Evolutionary conservation across 257 asterid genomes (phyloP).

Genomic region (Perilla frutescens): DNA sequence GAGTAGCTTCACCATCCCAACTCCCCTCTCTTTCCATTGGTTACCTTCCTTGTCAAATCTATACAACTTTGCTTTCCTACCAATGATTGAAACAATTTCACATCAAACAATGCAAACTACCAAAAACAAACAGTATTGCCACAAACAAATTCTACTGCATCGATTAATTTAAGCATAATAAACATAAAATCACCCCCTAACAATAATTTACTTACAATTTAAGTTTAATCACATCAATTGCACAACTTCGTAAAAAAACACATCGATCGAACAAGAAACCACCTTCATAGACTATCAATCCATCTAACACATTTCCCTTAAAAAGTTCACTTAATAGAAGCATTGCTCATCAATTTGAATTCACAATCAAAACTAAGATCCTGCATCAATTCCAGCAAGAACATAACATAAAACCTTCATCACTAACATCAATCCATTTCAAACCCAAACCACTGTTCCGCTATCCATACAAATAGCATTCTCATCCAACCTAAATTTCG

Average conservation of each 20-base stretch:
- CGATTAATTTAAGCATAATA: neutral
- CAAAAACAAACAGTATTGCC: neutral
- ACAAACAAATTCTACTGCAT: conserved; percentile 12
- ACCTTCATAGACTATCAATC: neutral
- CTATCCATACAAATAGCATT: neutral
- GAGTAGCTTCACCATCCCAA: conserved; percentile 80
- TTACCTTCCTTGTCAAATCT: conserved; percentile 88
- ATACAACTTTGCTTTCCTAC: conserved; percentile 85
- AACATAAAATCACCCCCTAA: neutral
- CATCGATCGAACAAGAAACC: neutral
- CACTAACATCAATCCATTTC: neutral
- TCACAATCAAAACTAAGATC: neutral
- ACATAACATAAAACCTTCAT: no score
- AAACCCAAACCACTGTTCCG: conserved; percentile 12
- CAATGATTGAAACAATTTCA: conserved; percentile 1
- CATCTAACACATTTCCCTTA: neutral
- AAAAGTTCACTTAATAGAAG: neutral
- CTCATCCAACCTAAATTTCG: neutral
- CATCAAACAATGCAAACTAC: conserved; percentile 13
- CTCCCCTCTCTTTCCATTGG: conserved; percentile 98
- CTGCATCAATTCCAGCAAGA: neutral
- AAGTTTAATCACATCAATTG: neutral
- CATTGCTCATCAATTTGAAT: neutral
- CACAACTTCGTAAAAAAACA: neutral
- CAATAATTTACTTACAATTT: neutral